Evolutionary conservation across 2,329 filamentous ascomycete species (phyloP).

Genomic region (Blastomyces parvus): DNA sequence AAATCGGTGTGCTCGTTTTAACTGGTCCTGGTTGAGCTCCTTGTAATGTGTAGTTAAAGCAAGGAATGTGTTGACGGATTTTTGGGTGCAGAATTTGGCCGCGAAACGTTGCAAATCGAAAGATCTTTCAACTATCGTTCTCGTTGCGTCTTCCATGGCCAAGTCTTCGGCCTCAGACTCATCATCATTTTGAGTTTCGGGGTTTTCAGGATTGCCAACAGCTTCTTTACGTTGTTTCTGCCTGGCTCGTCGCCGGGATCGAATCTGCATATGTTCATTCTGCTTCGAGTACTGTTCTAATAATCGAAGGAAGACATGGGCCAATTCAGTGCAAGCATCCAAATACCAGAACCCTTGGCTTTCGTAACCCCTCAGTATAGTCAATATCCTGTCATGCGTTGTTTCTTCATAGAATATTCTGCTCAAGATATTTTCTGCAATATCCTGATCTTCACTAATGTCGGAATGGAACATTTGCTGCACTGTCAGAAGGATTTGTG

Average conservation of each 20-base stretch:
- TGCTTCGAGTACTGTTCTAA: conserved; percentile 90
- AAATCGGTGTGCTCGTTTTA: conserved; percentile 88
- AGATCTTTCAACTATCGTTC: conserved; percentile 68
- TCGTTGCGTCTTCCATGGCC: conserved; percentile 51
- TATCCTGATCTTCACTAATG: conserved; percentile 90
- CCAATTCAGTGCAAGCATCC: conserved; percentile 80
- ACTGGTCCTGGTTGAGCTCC: conserved; percentile 67
- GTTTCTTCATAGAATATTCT: conserved; percentile 98
- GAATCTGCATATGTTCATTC: conserved; percentile 86
- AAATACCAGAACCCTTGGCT: conserved; percentile 90
- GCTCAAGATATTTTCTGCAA: conserved; percentile 92
- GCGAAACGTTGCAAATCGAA: conserved; percentile 88
- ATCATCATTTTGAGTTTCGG: conserved; percentile 48
- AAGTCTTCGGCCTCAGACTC: conserved; percentile 65
- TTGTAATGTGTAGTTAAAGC: conserved; percentile 68
- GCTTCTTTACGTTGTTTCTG: conserved; percentile 59
- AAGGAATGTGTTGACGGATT: conserved; percentile 81
- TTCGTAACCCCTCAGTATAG: conserved; percentile 76
- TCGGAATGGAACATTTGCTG: conserved; percentile 82
- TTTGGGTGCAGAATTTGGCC: conserved; percentile 70
- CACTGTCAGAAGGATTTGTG: conserved; percentile 82
- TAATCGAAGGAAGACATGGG: conserved; percentile 85
- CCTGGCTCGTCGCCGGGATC: conserved; percentile 63
- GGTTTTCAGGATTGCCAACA: conserved; percentile 32
- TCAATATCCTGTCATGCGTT: conserved; percentile 77